These are phyloP conservation scores for Fusarium floridanum DNA, from an alignment of 2,329 filamentous ascomycete genomes.

Conservation along the genomic window DNA sequence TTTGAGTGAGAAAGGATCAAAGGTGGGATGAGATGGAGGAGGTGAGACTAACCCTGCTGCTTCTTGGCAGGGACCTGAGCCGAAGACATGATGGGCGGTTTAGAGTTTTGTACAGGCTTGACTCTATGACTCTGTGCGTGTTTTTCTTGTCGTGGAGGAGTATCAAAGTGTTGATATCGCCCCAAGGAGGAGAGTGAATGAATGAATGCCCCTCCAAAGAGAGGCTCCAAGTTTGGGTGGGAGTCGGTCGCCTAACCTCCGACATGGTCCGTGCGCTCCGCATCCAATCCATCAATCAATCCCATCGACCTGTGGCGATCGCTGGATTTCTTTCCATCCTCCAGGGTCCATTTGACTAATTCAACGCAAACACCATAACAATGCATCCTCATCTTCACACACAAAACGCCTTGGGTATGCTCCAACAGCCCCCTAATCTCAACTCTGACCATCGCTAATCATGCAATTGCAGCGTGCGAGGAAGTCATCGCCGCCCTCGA, in stretches of 20 bases:
- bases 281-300: constrained; percentile 25
- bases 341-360: constrained; percentile 20
- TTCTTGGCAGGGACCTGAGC: constrained; percentile 71
- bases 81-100: constrained; percentile 58
- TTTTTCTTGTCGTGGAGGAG: constrained; percentile 14
- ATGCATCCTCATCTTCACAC: constrained; percentile 99
- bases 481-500: constrained; percentile 94
- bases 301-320: constrained; percentile 28
- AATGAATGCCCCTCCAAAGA: constrained; percentile 43
- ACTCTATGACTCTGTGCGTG: constrained; percentile 4
- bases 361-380: constrained; percentile 47
- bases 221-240: constrained; percentile 11
- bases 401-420: constrained; percentile 85
- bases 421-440: not conserved
- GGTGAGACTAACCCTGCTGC: constrained; percentile 73
- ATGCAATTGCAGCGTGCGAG: constrained; percentile 80
- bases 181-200: constrained; percentile 16
- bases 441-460: constrained; percentile 26
- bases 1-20: constrained; percentile 23
- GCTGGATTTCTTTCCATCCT: constrained; percentile 32
- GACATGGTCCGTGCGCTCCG: constrained; percentile 50
- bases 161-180: constrained; percentile 32
- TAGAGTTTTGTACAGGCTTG: not conserved
- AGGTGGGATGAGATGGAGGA: constrained; percentile 3
- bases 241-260: constrained; percentile 27